phyloP scores from a whole-genome alignment of 768 basidiomycete genomes.

The Chalciporus sphaerocephalus region DNA sequence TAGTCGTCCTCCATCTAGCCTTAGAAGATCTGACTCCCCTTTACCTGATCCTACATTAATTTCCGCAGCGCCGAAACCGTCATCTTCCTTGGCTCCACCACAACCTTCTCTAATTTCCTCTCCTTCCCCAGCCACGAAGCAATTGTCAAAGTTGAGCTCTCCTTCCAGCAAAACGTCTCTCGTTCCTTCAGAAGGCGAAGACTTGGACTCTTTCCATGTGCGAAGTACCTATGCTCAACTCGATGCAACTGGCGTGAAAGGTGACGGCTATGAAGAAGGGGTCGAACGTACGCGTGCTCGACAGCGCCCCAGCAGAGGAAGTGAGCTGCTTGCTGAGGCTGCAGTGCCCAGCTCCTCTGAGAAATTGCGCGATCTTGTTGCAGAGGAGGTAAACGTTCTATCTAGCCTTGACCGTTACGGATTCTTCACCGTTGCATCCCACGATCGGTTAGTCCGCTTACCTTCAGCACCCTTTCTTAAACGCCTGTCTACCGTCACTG shows the following conservation, averaged over 20 bases:
- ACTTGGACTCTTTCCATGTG: constrained; percentile 77
- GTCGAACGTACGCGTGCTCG: constrained; percentile 87
- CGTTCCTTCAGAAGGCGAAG: constrained; percentile 73
- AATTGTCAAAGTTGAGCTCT: constrained; percentile 29
- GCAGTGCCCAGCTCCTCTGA: constrained; percentile 55
- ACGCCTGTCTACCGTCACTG: constrained; percentile 44
- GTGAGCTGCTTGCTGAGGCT: constrained; percentile 54
- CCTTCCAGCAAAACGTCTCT: constrained; percentile 56
- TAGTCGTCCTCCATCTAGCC: constrained; percentile 27
- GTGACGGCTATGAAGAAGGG: constrained; percentile 93
- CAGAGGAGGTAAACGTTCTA: constrained; percentile 71
- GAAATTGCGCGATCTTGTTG: constrained; percentile 61
- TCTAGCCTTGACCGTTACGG: constrained; percentile 90
- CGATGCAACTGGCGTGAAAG: constrained; percentile 86
- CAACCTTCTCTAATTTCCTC: constrained; percentile 38
- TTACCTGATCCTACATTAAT: constrained; percentile 16
- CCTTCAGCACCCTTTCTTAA: constrained; percentile 59
- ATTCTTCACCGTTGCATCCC: constrained; percentile 76
- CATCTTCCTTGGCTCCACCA: constrained; percentile 21
- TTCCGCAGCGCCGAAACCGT: constrained; percentile 16
- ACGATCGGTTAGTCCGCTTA: constrained; percentile 79
- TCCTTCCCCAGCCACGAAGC: constrained; percentile 23
- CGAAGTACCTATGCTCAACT: constrained; percentile 85
- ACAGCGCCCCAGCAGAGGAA: constrained; percentile 49
- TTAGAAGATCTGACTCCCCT: constrained; percentile 25